Conservation (phyloP, 441 rosid genomes). For the Metrosideros polymorpha region DNA sequence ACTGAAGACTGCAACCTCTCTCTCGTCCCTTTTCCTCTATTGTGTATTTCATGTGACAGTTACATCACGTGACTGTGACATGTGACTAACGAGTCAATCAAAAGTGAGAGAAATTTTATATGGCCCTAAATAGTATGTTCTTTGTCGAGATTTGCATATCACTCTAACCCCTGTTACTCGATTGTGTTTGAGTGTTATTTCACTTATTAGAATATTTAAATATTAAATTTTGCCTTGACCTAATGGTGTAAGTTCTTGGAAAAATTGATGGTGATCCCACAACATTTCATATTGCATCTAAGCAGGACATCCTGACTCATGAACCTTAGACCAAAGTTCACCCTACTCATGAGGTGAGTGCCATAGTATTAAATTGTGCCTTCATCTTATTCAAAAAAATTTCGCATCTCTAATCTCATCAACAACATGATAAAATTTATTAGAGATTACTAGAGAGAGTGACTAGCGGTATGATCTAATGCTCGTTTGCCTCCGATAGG, state of each 20-base stretch:
- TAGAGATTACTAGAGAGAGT: not conserved
- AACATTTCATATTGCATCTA: not conserved
- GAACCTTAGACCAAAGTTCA: not conserved
- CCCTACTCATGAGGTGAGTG: rapidly evolving
- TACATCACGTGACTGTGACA: not conserved
- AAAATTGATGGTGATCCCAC: rapidly evolving
- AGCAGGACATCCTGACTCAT: not conserved
- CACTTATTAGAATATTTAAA: not conserved
- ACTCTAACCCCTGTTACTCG: not conserved
- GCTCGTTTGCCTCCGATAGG: not conserved
- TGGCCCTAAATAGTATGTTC: not conserved
- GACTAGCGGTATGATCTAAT: not conserved
- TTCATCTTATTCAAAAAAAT: not conserved
- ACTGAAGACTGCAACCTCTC: not conserved
- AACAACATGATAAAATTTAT: rapidly evolving
- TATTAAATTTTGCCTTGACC: rapidly evolving
- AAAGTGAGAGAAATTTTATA: not conserved
- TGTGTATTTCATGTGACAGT: not conserved
- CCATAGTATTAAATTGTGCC: not conserved
- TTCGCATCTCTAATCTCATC: not conserved
- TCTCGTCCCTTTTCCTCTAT: not conserved
- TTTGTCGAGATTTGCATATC: not conserved
- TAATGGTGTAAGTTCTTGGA: not conserved
- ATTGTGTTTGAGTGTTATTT: not conserved
- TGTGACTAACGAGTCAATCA: not conserved